Evolutionary conservation across 2,329 filamentous ascomycete genomes (phyloP).

Genomic region (Aspergillus fumigatiaffinis): DNA sequence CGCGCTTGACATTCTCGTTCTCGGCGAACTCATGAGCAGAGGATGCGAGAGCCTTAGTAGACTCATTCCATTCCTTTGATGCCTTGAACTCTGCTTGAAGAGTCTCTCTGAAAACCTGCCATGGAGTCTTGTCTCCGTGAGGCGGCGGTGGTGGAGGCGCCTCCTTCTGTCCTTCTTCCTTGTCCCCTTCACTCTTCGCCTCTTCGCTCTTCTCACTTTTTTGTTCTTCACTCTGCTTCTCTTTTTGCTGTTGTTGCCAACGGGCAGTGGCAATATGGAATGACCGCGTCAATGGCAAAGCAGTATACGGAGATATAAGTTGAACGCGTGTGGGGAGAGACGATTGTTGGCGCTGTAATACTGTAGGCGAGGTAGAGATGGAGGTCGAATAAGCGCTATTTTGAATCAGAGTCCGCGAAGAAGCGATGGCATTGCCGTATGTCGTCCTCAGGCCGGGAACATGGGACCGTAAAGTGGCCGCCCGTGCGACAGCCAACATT

Average conservation of each 20-base stretch:
- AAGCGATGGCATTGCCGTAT: slow-evolving; percentile 24
- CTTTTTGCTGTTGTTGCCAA: slow-evolving; percentile 39
- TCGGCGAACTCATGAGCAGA: slow-evolving; percentile 88
- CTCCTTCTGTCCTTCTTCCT: slow-evolving; percentile 57
- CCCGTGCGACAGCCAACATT: slow-evolving; percentile 35
- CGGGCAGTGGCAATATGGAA: slow-evolving; percentile 34
- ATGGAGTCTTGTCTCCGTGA: slow-evolving; percentile 96
- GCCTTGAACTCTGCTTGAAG: slow-evolving; percentile 89
- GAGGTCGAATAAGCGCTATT: slow-evolving; percentile 30
- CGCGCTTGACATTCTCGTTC: slow-evolving; percentile 83
- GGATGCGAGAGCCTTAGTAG: slow-evolving; percentile 87
- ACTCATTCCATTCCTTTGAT: slow-evolving; percentile 99
- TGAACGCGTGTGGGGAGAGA: slow-evolving; percentile 36
- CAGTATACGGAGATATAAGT: slow-evolving; percentile 32
- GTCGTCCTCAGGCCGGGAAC: slow-evolving; percentile 28
- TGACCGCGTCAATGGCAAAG: slow-evolving; percentile 33
- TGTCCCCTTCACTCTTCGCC: slow-evolving; percentile 45
- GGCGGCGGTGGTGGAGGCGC: slow-evolving; percentile 78
- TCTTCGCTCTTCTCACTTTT: slow-evolving; percentile 44
- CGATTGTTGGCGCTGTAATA: slow-evolving; percentile 12
- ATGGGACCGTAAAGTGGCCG: slow-evolving; percentile 35
- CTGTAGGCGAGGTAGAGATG: slow-evolving; percentile 27
- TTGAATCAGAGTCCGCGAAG: slow-evolving; percentile 33
- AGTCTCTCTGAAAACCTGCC: slow-evolving; percentile 99
- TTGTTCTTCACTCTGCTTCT: slow-evolving; percentile 34